Base-by-base conservation (phyloP, 345 rosid species). In the Noccaea bulbosa region DNA sequence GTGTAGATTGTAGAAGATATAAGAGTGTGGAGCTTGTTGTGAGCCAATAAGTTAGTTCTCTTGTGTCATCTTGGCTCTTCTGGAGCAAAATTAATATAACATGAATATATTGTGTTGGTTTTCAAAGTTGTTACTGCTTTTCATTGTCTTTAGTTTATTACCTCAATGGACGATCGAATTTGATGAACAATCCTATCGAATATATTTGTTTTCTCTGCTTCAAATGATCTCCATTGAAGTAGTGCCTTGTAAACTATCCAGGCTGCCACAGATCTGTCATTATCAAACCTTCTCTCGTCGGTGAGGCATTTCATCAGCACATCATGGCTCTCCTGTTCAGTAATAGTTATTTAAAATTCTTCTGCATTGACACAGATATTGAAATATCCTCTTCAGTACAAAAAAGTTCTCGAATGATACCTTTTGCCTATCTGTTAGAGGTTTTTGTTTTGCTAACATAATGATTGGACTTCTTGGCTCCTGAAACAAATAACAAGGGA, bases 201-300 rank as follows among this genome's bases (percentile, higher is more conserved):
- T 59, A 87, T 80, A 56, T 71, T 78, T 76, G 91, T 80, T 78
- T 80, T 84, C 62, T 87, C 87, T 49, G 84, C 86, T 80, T 87
- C 91, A 45, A 87, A 84, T 47, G 81, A 84, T 75, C 88, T 83
- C 91, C 91, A 87, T 33, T 84, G 91, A 70, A 78, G 81, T 51
- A 87, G 83, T 70, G 81, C 37, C 67, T 80, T 87, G 64, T 83
- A 84, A 62, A 84, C 73, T 49, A 79, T 72, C 72, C 81, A 84
- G 46, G 91, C 88, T 69, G 86, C 83, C 32, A 84, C 79, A 44
- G 91, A 80, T 62, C 77, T 84, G 34, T 72, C 80, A 30, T 80
- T 83, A 56, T 80, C 80, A 57, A 80, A 87, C 56, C 75, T 77
- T 65, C 77, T 80, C 34, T 83, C 84, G 50, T 84, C 84, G 1